Percentiles rank a stretch among this genome's conserved stretches.
Evolutionary conservation across 257 asterid genomes (phyloP).

Genomic region (Solanum etuberosum): DNA sequence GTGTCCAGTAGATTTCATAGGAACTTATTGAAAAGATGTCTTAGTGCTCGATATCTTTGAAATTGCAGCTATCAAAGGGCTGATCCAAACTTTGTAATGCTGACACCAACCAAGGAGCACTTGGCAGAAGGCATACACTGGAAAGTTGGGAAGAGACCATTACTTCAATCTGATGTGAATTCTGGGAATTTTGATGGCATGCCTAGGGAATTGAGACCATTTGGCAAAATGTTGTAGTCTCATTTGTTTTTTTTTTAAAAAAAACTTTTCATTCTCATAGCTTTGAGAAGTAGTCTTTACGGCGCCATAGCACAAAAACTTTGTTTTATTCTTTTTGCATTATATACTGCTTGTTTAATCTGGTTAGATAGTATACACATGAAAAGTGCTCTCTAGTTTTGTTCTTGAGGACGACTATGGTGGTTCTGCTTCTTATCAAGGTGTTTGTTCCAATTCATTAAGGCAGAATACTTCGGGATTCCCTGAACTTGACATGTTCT

Average conservation of each 20-base stretch:
- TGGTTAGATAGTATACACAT: not conserved
- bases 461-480: not conserved
- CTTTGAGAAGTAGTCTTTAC: not conserved
- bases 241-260: too few relatives aligned
- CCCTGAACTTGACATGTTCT: not conserved
- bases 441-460: not conserved
- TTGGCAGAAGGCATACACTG: constrained; percentile 87
- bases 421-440: not conserved
- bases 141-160: constrained; percentile 61
- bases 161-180: constrained; percentile 61
- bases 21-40: not conserved
- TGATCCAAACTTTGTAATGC: constrained; percentile 87
- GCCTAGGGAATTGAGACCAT: constrained; percentile 76
- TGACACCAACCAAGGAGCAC: constrained; percentile 91
- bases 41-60: not conserved
- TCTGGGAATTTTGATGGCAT: constrained; percentile 70
- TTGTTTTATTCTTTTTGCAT: not conserved
- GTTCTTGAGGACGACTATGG: not conserved
- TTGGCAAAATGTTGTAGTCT: constrained; percentile 47
- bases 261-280: not conserved
- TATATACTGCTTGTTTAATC: not conserved
- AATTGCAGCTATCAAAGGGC: constrained; percentile 74
- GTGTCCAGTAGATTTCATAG: not conserved
- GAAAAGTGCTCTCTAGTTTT: not conserved
- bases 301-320: not conserved